Evolutionary conservation across 1,284 basidiomycete species (phyloP), one percentile per base, ranked within the genome.

Genomic region (Lignosus rhinocerotis): DNA sequence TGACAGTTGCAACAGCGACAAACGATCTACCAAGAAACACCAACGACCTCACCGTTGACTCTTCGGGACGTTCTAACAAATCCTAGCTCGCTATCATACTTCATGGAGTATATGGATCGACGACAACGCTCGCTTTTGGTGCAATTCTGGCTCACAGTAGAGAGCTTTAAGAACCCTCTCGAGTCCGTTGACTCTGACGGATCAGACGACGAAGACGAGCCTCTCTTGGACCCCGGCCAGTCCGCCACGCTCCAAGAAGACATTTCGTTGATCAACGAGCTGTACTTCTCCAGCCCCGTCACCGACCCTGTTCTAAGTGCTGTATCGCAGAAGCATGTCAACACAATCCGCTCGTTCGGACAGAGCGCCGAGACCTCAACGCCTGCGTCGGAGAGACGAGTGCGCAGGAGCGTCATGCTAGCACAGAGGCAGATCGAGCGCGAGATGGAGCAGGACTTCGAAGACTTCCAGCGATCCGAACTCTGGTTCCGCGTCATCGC

Each of bases 51-150:
- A 32, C 68, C 69, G 8, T 60, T 77, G 17, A 78, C 80, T 0
- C 77, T 94, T 7, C 84, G 90, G 42, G 87, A 93, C 49, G 82
- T 98, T 43, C 84, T 98, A 0, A 80, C 86, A 36, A 94, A 94
- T 65, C 93, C 95, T 0, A 90, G 87, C 32, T 93, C 94, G 0
- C 81, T 98, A 0, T 94, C 92, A 1, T 96, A 96, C 71, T 94
- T 96, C 76, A 96, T 98, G 87, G 96, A 99, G 75, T 96, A 93
- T 69, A 96, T 98, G 93, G 96, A 98, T 65, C 85, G 96, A 7
- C 85, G 92, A 2, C 82, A 87, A 57, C 86, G 92, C 32, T 91
- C 94, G 14, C 72, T 93, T 9, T 84, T 94, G 3, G 92, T 98
- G 2, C 96, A 98, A 66, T 99, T 98, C 75, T 98, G 96, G 96